phyloP scores from a whole-genome alignment of 768 basidiomycete species.

The Macrocybe gigantea region DNA sequence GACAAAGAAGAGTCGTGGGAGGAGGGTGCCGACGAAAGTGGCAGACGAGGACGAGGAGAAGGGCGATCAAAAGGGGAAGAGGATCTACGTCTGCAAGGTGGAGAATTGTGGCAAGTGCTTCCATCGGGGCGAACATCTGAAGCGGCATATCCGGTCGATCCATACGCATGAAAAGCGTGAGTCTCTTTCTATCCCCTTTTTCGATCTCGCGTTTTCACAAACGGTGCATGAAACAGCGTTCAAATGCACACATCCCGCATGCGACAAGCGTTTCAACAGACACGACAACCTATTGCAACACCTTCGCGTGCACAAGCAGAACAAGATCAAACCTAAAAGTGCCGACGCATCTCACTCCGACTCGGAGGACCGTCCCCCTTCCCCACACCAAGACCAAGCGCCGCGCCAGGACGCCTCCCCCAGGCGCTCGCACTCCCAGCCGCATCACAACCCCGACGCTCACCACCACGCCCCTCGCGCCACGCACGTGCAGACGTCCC shows the following conservation, averaged over 20 bases:
- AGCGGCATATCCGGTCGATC: constrained; percentile 69
- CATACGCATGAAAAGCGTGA: constrained; percentile 76
- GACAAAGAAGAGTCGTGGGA: constrained; percentile 76
- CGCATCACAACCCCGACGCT: no score
- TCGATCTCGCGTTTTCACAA: constrained; percentile 11
- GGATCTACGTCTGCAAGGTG: constrained; percentile 57
- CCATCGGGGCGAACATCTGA: constrained; percentile 69
- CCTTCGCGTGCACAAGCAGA: constrained; percentile 59
- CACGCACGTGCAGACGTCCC: no score
- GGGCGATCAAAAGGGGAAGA: constrained; percentile 14
- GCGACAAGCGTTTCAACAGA: constrained; percentile 71
- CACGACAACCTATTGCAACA: constrained; percentile 81
- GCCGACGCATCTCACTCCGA: constrained; percentile 5
- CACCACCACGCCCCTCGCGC: no score
- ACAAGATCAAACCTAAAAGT: constrained; percentile 8
- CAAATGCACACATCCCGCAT: constrained; percentile 60
- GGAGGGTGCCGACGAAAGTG: constrained; percentile 59
- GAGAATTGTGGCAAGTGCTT: constrained; percentile 71
- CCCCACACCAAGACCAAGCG: constrained; percentile 6
- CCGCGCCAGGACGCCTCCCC: constrained; percentile 1
- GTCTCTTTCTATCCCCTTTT: constrained; percentile 22
- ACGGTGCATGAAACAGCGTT: constrained; percentile 43
- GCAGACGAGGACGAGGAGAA: constrained; percentile 7
- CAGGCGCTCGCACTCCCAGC: background rate
- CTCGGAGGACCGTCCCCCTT: constrained; percentile 3